Evolutionary conservation across 306 rosid species (phyloP).

Genomic region (Ziziphus jujuba): DNA sequence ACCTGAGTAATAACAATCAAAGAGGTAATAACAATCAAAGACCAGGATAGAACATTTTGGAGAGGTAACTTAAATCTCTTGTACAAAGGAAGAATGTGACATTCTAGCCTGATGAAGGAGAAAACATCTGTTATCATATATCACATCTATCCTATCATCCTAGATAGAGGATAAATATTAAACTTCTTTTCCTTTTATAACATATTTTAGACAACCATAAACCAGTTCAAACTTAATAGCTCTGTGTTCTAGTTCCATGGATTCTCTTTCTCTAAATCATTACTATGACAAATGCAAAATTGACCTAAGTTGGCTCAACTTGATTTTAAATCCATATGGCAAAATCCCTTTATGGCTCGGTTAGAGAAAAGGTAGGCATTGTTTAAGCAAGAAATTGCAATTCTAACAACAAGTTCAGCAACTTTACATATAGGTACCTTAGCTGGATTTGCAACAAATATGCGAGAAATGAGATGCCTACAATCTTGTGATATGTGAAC

Average conservation of each 20-base stretch:
- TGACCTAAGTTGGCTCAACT: not conserved
- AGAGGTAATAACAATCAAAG: not conserved
- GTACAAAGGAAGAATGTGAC: not conserved
- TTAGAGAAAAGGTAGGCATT: no score
- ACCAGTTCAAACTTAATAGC: not conserved
- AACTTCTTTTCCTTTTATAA: no score
- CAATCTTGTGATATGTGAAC: conserved; percentile 89
- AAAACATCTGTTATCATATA: not conserved
- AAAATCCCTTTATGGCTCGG: no score
- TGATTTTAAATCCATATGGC: not conserved
- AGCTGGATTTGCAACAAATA: conserved; percentile 67
- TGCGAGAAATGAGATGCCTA: conserved; percentile 70
- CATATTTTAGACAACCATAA: not conserved
- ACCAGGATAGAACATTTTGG: not conserved
- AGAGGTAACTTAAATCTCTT: not conserved
- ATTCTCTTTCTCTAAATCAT: no score
- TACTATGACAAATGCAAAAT: no score
- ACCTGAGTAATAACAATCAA: not conserved
- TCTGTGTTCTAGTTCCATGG: not conserved
- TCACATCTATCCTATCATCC: no score
- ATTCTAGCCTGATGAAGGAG: not conserved
- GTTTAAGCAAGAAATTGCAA: not conserved
- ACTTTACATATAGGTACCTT: conserved; percentile 40
- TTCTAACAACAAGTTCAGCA: not conserved
- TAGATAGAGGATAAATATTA: no score